Evolutionary conservation across 148 eudicot species (phyloP).

Genomic region (Cornus florida): DNA sequence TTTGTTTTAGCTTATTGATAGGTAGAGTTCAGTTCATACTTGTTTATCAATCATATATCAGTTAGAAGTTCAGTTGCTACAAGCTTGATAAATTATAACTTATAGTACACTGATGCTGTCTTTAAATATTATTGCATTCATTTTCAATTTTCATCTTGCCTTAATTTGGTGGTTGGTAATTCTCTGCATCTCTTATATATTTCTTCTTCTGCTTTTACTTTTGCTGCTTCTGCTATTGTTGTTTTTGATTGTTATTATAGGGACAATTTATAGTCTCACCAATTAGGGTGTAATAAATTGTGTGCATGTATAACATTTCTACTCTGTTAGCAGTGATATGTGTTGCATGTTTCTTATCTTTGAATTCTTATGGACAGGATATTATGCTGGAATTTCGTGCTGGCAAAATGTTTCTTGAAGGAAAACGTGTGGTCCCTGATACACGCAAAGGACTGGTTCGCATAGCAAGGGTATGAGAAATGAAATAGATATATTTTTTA

Average conservation of each 20-base stretch:
- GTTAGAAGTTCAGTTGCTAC: neutral
- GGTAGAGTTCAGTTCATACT: neutral
- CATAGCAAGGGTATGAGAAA: conserved; percentile 65
- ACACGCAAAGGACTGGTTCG: conserved; percentile 91
- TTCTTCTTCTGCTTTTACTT: neutral
- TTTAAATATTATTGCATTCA: neutral
- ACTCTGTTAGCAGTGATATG: neutral
- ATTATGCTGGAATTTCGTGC: conserved; percentile 83
- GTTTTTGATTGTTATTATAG: neutral
- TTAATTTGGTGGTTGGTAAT: neutral
- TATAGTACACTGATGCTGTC: neutral
- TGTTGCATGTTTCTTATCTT: neutral
- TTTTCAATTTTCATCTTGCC: neutral
- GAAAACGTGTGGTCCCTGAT: conserved; percentile 84
- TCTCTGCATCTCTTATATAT: neutral
- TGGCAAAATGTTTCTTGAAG: conserved; percentile 89
- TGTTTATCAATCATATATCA: neutral
- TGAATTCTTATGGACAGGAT: conserved; percentile 38
- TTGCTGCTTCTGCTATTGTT: neutral
- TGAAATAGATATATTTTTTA: neutral
- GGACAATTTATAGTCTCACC: neutral
- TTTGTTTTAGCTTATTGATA: neutral
- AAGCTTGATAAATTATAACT: neutral
- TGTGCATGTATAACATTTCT: neutral
- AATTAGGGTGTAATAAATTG: neutral